Conservation (phyloP, 208 protist genomes). For the Leishmania turanica region DNA sequence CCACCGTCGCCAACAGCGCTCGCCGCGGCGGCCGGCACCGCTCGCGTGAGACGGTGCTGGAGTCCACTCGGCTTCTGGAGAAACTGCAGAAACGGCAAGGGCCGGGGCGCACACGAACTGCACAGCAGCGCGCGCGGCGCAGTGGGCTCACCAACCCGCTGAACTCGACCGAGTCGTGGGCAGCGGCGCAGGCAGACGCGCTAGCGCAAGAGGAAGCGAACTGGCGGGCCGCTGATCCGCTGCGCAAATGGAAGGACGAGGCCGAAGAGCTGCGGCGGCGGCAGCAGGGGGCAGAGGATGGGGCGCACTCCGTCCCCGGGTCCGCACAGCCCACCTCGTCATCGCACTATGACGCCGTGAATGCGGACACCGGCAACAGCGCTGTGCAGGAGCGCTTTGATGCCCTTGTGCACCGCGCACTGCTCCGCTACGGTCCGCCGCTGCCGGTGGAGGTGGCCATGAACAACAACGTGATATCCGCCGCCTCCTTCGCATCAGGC, state of each 20-base stretch:
- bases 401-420: slow-evolving; percentile 48
- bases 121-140: neutral
- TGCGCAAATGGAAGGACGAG: neutral
- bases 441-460: slow-evolving; percentile 72
- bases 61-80: slow-evolving; percentile 3
- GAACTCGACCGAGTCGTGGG: slow-evolving; percentile 6
- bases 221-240: slow-evolving; percentile 7
- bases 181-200: slow-evolving; percentile 14
- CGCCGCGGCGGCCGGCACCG: neutral
- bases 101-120: neutral
- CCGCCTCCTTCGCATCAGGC: neutral
- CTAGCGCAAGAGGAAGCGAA: slow-evolving; percentile 23
- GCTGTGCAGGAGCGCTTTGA: slow-evolving; percentile 75
- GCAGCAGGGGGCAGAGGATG: neutral
- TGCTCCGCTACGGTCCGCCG: slow-evolving; percentile 78
- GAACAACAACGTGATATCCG: slow-evolving; percentile 50
- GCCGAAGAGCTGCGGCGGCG: neutral
- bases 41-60: slow-evolving; percentile 10
- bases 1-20: slow-evolving; percentile 9
- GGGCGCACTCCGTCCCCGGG: neutral
- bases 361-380: slow-evolving; percentile 58
- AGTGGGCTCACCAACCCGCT: neutral
- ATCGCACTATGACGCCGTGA: slow-evolving; percentile 51
- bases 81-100: slow-evolving; percentile 2
- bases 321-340: neutral